phyloP scores from a whole-genome alignment of 129 eudicot species.

The Helianthus annuus region HanXRQr2.0-SUNRISE NC_035438.2:33616181-33616680 shows the following conservation, averaged over 20 bases:
- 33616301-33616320: constrained; percentile 29
- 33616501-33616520: constrained; percentile 39
- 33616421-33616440: not conserved
- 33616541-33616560: constrained; percentile 30
- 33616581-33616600: constrained; percentile 26
- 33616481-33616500: constrained; percentile 40
- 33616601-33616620: constrained; percentile 30
- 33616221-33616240: too few relatives aligned
- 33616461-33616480: constrained; percentile 26
- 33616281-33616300: constrained; percentile 24
- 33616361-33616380: constrained; percentile 42
- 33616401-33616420: constrained; percentile 41
- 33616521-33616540: constrained; percentile 25
- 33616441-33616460: constrained; percentile 26
- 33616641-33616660: constrained; percentile 36
- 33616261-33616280: too few relatives aligned
- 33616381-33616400: constrained; percentile 40
- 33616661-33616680: constrained; percentile 23
- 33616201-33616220: too few relatives aligned
- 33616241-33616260: too few relatives aligned
- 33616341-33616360: constrained; percentile 39
- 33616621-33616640: constrained; percentile 24
- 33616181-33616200: too few relatives aligned
- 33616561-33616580: constrained; percentile 30
- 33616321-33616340: constrained; percentile 39